Evolutionary conservation across 805 yeast species (phyloP), one percentile per base, ranked within the genome.

Genomic region (Kazachstania kunashirensis): DNA sequence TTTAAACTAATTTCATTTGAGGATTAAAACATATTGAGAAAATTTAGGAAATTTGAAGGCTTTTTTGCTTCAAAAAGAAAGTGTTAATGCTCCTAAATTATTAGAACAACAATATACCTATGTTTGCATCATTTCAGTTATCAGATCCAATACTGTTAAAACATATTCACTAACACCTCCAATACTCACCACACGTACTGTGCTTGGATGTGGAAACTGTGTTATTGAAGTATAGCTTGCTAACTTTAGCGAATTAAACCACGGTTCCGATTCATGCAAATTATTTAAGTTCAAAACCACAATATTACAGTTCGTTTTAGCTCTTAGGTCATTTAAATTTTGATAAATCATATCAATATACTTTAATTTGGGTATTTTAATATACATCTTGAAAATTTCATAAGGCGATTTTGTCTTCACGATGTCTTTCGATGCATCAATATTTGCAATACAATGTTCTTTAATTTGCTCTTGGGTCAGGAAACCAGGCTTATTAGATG

Each of bases 121-220:
- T 6, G 32, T 10, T 16, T 42, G 31, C 41, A 48, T 33, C 11
- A 49, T 37, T 17, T 42, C 37, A 12, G 37, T 33, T 15, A 57
- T 43, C 21, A 49, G 29, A 14, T 47, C 49, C 20, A 57, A 29
- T 7, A 59, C 59, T 14, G 45, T 45, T n/a, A 46, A 27, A 24
- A 54, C 52, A 38, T 57, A 53, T 33, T 56, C 62, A 4, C 55
- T 57, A 12, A 55, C 50, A 6, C 62, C 61, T 24, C 62, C 62
- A 17, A 57, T 47, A 29, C 57, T 53, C 0, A 57, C 43, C 3
- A 53, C 52, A 28, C 58, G 43, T 6, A 52, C 49, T 11, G 61
- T 52, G 23, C 54, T 50, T n/a, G 57, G 57, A 32, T 55, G 61
- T 14, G 59, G 59, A 13, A 33, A 38, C 24, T 47, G 52, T 3